phyloP scores from a whole-genome alignment of 768 basidiomycete genomes.

The Lactarius trivialis region DNA sequence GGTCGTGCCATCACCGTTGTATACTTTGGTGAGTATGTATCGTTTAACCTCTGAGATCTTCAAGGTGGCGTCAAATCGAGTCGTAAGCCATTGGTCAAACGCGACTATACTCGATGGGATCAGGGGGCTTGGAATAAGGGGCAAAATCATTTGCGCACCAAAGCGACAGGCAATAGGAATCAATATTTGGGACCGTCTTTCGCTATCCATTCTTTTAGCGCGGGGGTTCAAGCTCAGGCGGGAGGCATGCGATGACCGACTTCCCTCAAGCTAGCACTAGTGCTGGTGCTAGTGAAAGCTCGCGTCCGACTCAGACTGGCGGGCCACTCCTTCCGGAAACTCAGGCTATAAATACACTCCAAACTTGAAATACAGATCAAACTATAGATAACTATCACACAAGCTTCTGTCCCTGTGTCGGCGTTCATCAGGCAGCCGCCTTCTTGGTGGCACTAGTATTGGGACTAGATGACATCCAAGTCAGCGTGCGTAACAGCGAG shows the following conservation, averaged over 20 bases:
- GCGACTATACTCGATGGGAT: conserved; percentile 36
- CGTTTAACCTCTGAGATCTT: conserved; percentile 58
- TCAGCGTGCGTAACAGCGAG: background rate
- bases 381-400: background rate
- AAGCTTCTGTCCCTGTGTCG: background rate
- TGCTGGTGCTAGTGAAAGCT: no score
- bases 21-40: conserved; percentile 54
- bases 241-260: background rate
- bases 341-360: background rate
- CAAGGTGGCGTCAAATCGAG: conserved; percentile 55
- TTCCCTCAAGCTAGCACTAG: background rate
- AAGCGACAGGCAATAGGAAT: conserved; percentile 51
- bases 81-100: conserved; percentile 73
- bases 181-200: background rate
- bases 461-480: background rate
- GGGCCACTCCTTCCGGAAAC: background rate
- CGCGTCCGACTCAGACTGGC: background rate
- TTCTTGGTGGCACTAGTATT: background rate
- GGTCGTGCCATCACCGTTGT: conserved; percentile 28
- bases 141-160: conserved; percentile 35
- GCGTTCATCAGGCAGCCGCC: no score
- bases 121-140: background rate
- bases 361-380: background rate
- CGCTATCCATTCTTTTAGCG: background rate
- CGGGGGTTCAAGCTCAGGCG: background rate